Base-by-base conservation (phyloP, 1,284 basidiomycete species). In the Cyathus olla region DNA sequence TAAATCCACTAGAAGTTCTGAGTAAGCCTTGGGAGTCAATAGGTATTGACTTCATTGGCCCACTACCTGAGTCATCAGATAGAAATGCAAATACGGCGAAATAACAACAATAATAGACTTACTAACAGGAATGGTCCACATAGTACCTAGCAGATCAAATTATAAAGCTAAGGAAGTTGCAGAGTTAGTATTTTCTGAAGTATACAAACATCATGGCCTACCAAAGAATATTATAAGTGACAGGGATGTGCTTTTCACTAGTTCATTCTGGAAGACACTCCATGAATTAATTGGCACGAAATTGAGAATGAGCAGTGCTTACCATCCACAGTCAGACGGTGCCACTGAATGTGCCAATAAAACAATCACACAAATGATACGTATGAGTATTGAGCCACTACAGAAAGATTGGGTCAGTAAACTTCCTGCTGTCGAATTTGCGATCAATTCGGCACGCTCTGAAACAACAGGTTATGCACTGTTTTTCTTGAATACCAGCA, bases 191-290 rank as follows among this genome's bases (percentile, higher is more conserved):
- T 76, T 81, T 44, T 61, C 70, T 3, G 54, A 70, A 9, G 68
- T 83, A 0, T 78, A 78, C 49, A 72, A 72, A 27, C 67, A 80
- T 10, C 79, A 83, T 62, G 78, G 81, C 0, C 57, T 83, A 4
- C 83, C 75, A 0, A 56, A 66, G 10, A 55, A 61, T 0, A 82
- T 87, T 42, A 65, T 84, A 13, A 76, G 74, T 28, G 77, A 85
- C 57, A 63, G 78, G 0, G 82, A 85, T 59, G 65, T 74, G 0
- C 61, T 78, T 11, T 86, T 84, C 62, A 79, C 78, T 0, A 75
- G 73, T 9, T 37, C 27, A 2, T 85, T 85, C 62, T 86, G 84
- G 82, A 62, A 59, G 8, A 56, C 71, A 2, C 61, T 84, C 0
- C 66, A 78, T 55, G 52, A 67, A 22, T 63, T 80, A 2, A 65